These are phyloP conservation scores for Hypoxylon sp. DNA, from an alignment of 2,329 filamentous ascomycete species.

Conservation along the genomic window DNA sequence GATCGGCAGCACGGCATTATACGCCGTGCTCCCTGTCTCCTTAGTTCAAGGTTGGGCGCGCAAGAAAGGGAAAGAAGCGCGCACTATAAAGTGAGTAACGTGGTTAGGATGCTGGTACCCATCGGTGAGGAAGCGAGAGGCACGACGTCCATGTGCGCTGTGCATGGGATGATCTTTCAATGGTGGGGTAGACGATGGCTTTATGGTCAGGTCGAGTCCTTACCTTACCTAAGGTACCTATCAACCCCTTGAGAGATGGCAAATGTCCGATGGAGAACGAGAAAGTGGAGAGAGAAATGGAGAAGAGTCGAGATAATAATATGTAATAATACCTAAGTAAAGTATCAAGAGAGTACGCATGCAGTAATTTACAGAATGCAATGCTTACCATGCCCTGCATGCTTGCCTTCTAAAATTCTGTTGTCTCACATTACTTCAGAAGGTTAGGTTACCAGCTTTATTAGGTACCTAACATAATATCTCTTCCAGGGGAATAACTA, in stretches of 20 bases:
- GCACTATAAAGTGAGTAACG: constrained; percentile 45
- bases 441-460: constrained; percentile 17
- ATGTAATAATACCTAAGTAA: constrained; percentile 12
- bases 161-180: constrained; percentile 38
- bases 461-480: too few relatives aligned
- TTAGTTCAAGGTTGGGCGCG: constrained; percentile 33
- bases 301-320: constrained; percentile 12
- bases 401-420: constrained; percentile 1
- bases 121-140: constrained; percentile 50
- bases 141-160: constrained; percentile 41
- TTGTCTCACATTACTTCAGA: constrained; percentile 15
- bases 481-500: constrained; percentile 8
- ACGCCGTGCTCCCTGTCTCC: constrained; percentile 30
- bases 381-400: background rate
- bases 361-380: background rate
- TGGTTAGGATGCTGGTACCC: constrained; percentile 47
- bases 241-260: constrained; percentile 23
- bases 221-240: constrained; percentile 18
- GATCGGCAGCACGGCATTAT: constrained; percentile 34
- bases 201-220: constrained; percentile 30
- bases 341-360: background rate
- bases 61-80: constrained; percentile 28
- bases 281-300: constrained; percentile 14
- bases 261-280: constrained; percentile 36
- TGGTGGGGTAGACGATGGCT: constrained; percentile 32